Conservation (phyloP, 129 eudicot genomes). For the Heracleum sosnowskyi region DNA sequence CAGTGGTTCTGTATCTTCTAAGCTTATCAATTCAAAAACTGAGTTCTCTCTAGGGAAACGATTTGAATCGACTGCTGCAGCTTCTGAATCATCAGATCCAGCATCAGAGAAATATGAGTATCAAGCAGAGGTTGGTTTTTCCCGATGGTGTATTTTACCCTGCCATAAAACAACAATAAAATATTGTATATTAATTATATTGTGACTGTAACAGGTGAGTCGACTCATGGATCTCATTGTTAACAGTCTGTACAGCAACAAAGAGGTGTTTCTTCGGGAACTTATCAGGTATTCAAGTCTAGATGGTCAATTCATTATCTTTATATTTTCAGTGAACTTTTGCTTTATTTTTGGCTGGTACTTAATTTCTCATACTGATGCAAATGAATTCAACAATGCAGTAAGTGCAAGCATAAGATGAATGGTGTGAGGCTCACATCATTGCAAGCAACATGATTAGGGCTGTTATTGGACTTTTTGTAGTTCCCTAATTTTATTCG, state of each 20-base stretch:
- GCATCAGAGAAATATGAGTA: too few relatives aligned
- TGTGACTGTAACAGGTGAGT: constrained; percentile 77
- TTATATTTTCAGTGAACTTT: not conserved
- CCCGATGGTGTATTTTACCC: too few relatives aligned
- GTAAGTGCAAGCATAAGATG: not conserved
- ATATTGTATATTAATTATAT: too few relatives aligned
- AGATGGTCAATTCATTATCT: not conserved
- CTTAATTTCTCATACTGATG: not conserved
- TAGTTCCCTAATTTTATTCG: not conserved
- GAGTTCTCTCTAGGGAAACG: too few relatives aligned
- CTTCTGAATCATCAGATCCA: too few relatives aligned
- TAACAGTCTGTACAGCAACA: constrained; percentile 88
- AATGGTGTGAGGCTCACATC: not conserved
- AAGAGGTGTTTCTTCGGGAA: constrained; percentile 90
- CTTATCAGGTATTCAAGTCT: constrained; percentile 59
- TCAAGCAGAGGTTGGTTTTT: too few relatives aligned
- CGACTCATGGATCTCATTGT: constrained; percentile 98
- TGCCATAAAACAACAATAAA: too few relatives aligned
- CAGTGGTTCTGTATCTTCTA: constrained; percentile 22
- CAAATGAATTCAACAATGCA: not conserved
- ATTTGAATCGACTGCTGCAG: too few relatives aligned
- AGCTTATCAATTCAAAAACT: constrained; percentile 27
- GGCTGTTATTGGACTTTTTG: not conserved
- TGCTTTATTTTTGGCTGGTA: not conserved
- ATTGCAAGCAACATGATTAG: too few relatives aligned